Evolutionary conservation across 1,284 basidiomycete species (phyloP).

Genomic region (Puccinia coronata): DNA sequence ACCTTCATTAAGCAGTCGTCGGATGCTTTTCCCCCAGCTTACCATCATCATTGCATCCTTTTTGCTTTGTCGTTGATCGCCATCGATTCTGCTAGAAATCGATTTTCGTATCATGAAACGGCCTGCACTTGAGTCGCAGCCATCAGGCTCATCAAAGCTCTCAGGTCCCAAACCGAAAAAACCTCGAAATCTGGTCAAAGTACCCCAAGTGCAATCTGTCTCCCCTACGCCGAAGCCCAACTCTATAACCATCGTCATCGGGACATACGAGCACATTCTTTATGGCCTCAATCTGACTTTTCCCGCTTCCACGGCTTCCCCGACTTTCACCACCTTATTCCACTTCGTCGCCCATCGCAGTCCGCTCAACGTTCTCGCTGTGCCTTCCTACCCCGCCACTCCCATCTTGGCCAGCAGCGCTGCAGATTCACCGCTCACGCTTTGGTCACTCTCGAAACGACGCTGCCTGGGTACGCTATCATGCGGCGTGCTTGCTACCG

Average conservation of each 20-base stretch:
- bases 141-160: neutral
- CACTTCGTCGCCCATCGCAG: conserved; percentile 46
- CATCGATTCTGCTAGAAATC: too few species aligned
- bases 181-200: neutral
- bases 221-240: neutral
- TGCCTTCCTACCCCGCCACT: conserved; percentile 30
- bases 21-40: too few species aligned
- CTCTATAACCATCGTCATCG: conserved; percentile 49
- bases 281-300: conserved; percentile 42
- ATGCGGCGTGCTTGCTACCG: conserved; percentile 22
- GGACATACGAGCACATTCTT: conserved; percentile 46
- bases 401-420: conserved; percentile 32
- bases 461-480: conserved; percentile 44
- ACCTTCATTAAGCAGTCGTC: too few species aligned
- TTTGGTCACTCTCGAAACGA: conserved; percentile 42
- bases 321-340: conserved; percentile 41
- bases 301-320: neutral
- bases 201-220: neutral
- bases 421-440: conserved; percentile 26
- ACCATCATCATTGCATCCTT: too few species aligned
- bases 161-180: conserved; percentile 3
- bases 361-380: conserved; percentile 33
- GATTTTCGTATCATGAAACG: conserved; percentile 15
- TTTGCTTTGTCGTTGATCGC: too few species aligned
- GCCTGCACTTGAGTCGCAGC: neutral